Base-by-base conservation (phyloP, 2,329 filamentous ascomycete species). In the Exserohilum turcica region DNA sequence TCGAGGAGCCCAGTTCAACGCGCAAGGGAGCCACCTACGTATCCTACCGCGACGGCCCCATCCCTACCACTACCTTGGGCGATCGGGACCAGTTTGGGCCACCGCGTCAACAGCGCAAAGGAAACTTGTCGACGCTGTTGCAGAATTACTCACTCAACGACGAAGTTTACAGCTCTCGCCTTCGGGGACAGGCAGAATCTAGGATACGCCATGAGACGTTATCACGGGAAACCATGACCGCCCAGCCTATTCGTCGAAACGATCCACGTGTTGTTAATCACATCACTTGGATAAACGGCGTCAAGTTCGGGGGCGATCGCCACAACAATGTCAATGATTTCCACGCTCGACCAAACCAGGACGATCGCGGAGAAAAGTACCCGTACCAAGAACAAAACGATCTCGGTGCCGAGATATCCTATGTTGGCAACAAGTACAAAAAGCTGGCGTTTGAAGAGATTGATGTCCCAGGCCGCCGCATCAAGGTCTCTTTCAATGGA, bases 1-100 rank as follows among this genome's bases (percentile, higher is more conserved):
- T 82, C 6, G 85, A 85, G 33, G 86, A 83, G 27, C 77, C 92
- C 8, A 87, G 84, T 46, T 78, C 92, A 36, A 96, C 92, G 10
- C 85, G 92, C n/a, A 87, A 87, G 71, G 92, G 92, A 9, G 91
- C 92, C 5, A 78, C 82, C 2, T 97, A 97, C 78, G 90, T 89
- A 71, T 93, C 90, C 0, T 97, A 93, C 66, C 86, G 90, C 39
- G 86, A 91, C 47, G 67, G 67, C 3, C 65, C 66, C 18, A 59
- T 66, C 9, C 42, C 58, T 12, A 59, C 54, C 4, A 56, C 60
- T 12, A 60, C 62, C 16, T 49, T 57, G 4, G 57, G 52, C n/a
- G 49, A 52, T 3, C 61, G 58, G 29, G 57, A 63, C 19, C 57
- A 62, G 4, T 60, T 61, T 13, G 62, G 57, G 21, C 59, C 58